Evolutionary conservation across 176 grass and related monocot species (phyloP).

Genomic region (Pharus latifolius): DNA sequence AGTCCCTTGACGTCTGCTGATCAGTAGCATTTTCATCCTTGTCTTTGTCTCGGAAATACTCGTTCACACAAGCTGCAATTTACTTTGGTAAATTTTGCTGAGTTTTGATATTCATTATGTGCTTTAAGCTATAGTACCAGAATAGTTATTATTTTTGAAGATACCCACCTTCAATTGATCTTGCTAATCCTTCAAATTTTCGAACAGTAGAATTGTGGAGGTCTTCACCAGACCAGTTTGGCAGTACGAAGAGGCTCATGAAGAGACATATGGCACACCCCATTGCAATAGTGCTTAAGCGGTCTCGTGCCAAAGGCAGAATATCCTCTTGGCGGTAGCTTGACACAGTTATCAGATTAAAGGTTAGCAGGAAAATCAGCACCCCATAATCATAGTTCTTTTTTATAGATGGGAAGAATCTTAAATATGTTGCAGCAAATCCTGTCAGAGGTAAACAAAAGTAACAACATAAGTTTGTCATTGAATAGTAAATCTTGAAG

Average conservation of each 20-base stretch:
- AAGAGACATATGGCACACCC: conserved; percentile 81
- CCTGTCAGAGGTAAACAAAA: conserved; percentile 35
- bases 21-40: conserved; percentile 31
- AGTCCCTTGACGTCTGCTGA: conserved; percentile 36
- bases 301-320: conserved; percentile 53
- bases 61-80: conserved; percentile 60
- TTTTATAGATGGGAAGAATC: conserved; percentile 88
- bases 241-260: conserved; percentile 75
- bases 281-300: conserved; percentile 68
- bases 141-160: not conserved
- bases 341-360: conserved; percentile 93
- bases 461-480: not conserved
- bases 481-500: not conserved
- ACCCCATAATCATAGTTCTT: conserved; percentile 91
- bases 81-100: conserved; percentile 17
- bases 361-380: conserved; percentile 86
- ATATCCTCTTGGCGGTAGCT: conserved; percentile 70
- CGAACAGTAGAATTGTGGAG: conserved; percentile 57
- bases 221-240: conserved; percentile 95
- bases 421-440: conserved; percentile 66
- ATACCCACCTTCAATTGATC: conserved; percentile 69
- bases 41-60: conserved; percentile 56
- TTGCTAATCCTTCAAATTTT: conserved; percentile 80
- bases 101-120: not conserved
- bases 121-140: not conserved